Percentiles rank a stretch among this genome's conserved stretches.
phyloP scores from a whole-genome alignment of 805 yeast genomes.

The Wickerhamiella dianesei region DNA sequence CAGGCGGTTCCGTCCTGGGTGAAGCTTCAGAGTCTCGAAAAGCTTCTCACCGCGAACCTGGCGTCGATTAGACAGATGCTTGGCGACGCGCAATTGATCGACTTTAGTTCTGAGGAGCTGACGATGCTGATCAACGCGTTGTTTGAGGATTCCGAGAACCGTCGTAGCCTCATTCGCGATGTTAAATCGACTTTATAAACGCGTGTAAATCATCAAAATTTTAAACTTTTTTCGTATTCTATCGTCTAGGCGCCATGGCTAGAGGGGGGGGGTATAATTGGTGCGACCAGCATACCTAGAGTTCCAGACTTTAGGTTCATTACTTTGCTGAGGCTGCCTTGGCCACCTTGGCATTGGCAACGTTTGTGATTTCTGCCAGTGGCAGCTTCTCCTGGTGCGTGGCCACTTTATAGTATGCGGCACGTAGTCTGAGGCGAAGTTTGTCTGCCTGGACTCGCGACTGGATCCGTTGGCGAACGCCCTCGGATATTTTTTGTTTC shows the following conservation, averaged over 20 bases:
- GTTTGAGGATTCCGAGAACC: constrained; percentile 24
- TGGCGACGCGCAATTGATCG: constrained; percentile 22
- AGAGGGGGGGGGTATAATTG: no score
- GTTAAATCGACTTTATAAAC: neutral
- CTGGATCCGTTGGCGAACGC: neutral
- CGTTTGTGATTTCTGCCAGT: constrained; percentile 17
- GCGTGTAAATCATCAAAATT: neutral
- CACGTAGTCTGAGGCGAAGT: constrained; percentile 21
- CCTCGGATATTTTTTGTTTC: neutral
- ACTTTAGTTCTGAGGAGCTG: constrained; percentile 24
- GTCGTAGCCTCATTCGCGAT: constrained; percentile 18
- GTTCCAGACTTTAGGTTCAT: no score
- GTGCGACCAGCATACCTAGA: no score
- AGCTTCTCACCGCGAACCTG: constrained; percentile 24
- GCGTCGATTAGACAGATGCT: constrained; percentile 22
- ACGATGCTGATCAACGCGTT: constrained; percentile 22
- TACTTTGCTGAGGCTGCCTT: neutral
- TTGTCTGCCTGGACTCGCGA: constrained; percentile 17
- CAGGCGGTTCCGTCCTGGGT: constrained; percentile 25
- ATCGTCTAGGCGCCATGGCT: neutral
- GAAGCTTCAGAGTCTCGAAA: constrained; percentile 25
- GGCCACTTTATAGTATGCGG: constrained; percentile 26
- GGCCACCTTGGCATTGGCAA: neutral
- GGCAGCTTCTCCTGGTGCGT: constrained; percentile 24
- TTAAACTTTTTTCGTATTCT: neutral